Evolutionary conservation across 2,329 filamentous ascomycete species (phyloP), one percentile per base, ranked within the genome.

Genomic region (Fusarium sp.): DNA sequence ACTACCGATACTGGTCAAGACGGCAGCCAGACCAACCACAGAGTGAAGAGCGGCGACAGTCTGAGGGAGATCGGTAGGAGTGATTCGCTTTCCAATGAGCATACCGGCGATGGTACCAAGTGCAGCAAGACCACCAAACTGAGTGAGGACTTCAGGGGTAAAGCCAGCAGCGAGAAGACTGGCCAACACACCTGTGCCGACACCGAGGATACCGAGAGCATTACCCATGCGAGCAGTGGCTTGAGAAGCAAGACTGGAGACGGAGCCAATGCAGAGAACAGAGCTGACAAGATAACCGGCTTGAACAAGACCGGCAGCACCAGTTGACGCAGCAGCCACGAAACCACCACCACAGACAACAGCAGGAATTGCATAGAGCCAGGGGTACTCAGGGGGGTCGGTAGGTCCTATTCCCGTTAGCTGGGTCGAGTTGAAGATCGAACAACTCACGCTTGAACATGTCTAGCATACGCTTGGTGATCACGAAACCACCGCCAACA

Each of bases 381-480:
- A 97, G 0, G 93, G 93, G 74, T 96, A 97, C 80, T 98, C 95
- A 0, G 93, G 91, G 38, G 94, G 95, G 75, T 97, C 95, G 9
- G 94, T 96, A 32, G 94, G 92, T 18, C 91, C 89, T 88, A 61
- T 87, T 56, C 11, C 15, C 3, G 48, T 81, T 62, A 80, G 77
- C 30, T 44, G 12, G 0, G 17, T 22, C 13, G 38, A 39, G 5
- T 24, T 20, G 1, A 6, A 3, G 11, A 6, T 24, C 2, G 1
- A 13, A 11, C 2, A 47, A 81, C 88, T 77, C 79, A 86, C 93
- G 89, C 80, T 93, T 93, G 80, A 96, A 96, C 93, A 96, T 96
- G 81, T 97, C 94, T 48, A 98, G 86, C 95, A 98, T 98, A 72
- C 95, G 89, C 84, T 97, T 97, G 7, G 94, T 97, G 68, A 98